Base-by-base conservation (phyloP, 2,329 filamentous ascomycete species). In the Alternaria tenuissima region DNA sequence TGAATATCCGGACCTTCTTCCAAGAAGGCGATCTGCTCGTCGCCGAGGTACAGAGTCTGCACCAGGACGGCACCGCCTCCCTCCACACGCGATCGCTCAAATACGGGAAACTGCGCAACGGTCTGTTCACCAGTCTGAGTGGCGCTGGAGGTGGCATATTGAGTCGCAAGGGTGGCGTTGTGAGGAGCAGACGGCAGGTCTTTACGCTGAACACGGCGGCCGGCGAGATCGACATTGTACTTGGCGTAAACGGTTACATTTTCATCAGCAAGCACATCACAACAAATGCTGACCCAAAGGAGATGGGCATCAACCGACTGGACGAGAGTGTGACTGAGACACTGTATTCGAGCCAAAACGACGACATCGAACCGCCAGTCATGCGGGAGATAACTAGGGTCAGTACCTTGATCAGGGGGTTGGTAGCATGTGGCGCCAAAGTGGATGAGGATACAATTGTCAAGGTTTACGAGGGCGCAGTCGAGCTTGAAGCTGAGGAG, bases 1-100 rank as follows among this genome's bases (percentile, higher is more conserved):
- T 99, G 72, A 95, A 98, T 80, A 98, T 99, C 79, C 88, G 95
- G 52, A 92, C 89, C n/a, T 99, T 97, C 80, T 98, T 99, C 81
- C 89, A 91, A 55, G 95, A 99, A 80, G 95, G 95, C 12, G 95
- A 99, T 77, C 82, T 99, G 53, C 83, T 99, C 16, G 92, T 98
- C 18, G 95, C 95, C 1, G 95, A 99, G 81, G 95, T 99, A 55
- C 95, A 99, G 84, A 88, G 88, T 69, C 84, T 99, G 55, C 92
- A 93, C 77, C 86, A 88, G 59, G 94, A 98, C 79, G 94, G 94
- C 59, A 90, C 88, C 1, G 94, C 95, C 1, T 90, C 89, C 59
- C 83, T 99, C 74, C 95, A 99, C 81, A 98, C 95, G 8, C 88
- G 95, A 62, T 91, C 88, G 66, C 81, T 98, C 74, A 94, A 94